Conservation (phyloP, 2,329 filamentous ascomycete genomes). For the Leptoxyphium fumago region DNA sequence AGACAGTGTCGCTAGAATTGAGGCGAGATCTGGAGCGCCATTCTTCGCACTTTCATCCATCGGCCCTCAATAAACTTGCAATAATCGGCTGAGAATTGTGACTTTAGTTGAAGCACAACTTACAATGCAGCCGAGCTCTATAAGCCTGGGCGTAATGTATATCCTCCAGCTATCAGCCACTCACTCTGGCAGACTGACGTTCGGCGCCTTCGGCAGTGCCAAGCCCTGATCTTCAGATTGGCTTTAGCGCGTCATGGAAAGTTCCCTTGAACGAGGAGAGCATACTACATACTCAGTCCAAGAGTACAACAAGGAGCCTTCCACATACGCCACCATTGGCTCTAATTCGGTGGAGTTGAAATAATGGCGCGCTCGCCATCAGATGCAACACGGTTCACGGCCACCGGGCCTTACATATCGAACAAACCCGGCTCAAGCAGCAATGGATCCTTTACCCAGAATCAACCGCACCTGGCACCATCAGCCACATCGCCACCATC, state of each 20-base stretch:
- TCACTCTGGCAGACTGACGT: no score
- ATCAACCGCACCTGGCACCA: conserved; percentile 10
- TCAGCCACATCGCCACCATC: conserved; percentile 4
- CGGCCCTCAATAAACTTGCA: neutral
- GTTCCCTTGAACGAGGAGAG: neutral
- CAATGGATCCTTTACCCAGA: conserved; percentile 7
- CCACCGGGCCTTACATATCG: conserved; percentile 54
- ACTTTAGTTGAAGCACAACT: no score
- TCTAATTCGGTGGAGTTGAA: no score
- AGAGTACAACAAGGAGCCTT: no score
- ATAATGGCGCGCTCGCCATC: conserved; percentile 51
- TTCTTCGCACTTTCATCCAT: conserved; percentile 18
- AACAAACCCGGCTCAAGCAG: conserved; percentile 37
- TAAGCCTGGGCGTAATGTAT: no score
- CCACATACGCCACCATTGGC: no score
- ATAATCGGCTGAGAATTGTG: no score
- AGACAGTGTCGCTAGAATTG: conserved; percentile 21
- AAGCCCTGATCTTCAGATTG: neutral
- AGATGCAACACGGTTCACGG: conserved; percentile 67
- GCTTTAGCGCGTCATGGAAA: neutral
- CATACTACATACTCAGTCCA: no score
- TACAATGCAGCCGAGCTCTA: no score
- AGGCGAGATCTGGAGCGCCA: conserved; percentile 15
- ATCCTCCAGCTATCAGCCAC: no score
- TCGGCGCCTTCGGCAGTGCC: neutral